Conservation (phyloP, 495 filamentous ascomycete species). For the Aspergillus diversus region DNA sequence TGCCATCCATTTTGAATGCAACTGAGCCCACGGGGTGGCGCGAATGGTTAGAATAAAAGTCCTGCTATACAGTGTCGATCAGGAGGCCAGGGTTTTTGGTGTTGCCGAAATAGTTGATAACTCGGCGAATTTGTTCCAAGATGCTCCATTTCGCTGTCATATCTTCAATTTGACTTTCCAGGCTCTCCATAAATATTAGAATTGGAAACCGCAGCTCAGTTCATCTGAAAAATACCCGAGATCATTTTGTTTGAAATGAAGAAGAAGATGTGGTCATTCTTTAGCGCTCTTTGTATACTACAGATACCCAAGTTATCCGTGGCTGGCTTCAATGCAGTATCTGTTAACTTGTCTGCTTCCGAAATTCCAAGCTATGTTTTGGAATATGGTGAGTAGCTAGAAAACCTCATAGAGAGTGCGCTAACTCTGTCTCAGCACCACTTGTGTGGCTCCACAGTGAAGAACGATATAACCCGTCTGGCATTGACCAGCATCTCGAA, state of each 20-base stretch:
- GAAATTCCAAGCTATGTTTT: slow-evolving; percentile 27
- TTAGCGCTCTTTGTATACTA: background rate
- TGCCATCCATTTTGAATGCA: background rate
- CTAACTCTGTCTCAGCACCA: slow-evolving; percentile 39
- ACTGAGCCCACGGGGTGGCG: slow-evolving; percentile 1
- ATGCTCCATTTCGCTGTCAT: background rate
- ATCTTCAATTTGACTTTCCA: background rate
- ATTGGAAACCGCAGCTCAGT: background rate
- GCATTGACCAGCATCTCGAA: slow-evolving; percentile 57
- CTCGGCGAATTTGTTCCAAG: background rate
- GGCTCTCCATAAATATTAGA: no score
- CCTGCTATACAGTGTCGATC: background rate
- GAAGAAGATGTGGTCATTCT: background rate
- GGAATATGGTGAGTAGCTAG: slow-evolving; percentile 26
- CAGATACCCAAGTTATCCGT: background rate
- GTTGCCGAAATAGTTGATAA: background rate
- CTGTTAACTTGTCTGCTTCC: slow-evolving; percentile 11
- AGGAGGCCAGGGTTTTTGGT: background rate
- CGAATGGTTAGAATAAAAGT: slow-evolving; percentile 4
- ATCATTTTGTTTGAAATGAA: background rate
- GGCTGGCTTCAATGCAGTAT: background rate
- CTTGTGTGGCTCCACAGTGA: slow-evolving; percentile 59
- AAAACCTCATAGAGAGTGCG: background rate
- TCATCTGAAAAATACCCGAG: background rate
- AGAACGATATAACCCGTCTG: slow-evolving; percentile 62